These are phyloP conservation scores for Gynandropsis gynandra DNA, from an alignment of 345 rosid genomes.

Conservation along the genomic window DNA sequence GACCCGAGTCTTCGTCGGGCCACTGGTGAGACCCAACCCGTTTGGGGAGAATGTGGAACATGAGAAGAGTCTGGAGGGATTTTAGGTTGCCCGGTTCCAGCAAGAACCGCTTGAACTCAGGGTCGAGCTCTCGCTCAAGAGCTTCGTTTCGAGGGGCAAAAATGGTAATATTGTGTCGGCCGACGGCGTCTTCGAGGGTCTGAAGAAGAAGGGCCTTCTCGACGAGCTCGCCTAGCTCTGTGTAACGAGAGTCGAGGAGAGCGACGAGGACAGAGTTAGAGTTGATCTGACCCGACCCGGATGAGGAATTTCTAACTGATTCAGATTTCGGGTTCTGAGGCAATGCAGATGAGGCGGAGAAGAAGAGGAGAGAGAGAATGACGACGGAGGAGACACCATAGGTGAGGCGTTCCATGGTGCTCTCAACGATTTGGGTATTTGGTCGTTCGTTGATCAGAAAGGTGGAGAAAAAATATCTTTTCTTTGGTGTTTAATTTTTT, in stretches of 20 bases:
- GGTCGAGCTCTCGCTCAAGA: conserved; percentile 62
- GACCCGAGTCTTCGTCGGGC: conserved; percentile 27
- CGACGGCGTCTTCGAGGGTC: conserved; percentile 56
- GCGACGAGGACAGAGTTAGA: conserved; percentile 76
- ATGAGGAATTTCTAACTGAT: conserved; percentile 19
- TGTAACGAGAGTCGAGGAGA: conserved; percentile 75
- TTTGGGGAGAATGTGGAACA: conserved; percentile 55
- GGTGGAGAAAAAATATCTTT: background rate
- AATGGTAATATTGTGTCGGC: conserved; percentile 57
- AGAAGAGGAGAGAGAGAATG: conserved; percentile 13
- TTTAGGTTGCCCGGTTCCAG: conserved; percentile 72
- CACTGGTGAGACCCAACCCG: conserved; percentile 37
- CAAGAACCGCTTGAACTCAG: conserved; percentile 69
- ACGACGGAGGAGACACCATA: conserved; percentile 26
- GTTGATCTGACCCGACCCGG: conserved; percentile 45
- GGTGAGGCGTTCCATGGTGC: conserved; percentile 32
- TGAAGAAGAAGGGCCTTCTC: conserved; percentile 73
- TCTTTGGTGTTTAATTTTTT: background rate
- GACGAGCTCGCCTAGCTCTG: conserved; percentile 65
- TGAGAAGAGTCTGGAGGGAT: conserved; percentile 51
- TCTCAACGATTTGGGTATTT: conserved; percentile 14
- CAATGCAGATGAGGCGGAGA: conserved; percentile 12
- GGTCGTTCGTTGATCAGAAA: background rate
- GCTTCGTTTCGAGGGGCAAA: conserved; percentile 78
- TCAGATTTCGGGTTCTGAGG: conserved; percentile 17